Percentiles rank a stretch among this genome's conserved stretches.
Conservation (phyloP, 2,329 filamentous ascomycete genomes). For the Elsinoe ampelina region DNA sequence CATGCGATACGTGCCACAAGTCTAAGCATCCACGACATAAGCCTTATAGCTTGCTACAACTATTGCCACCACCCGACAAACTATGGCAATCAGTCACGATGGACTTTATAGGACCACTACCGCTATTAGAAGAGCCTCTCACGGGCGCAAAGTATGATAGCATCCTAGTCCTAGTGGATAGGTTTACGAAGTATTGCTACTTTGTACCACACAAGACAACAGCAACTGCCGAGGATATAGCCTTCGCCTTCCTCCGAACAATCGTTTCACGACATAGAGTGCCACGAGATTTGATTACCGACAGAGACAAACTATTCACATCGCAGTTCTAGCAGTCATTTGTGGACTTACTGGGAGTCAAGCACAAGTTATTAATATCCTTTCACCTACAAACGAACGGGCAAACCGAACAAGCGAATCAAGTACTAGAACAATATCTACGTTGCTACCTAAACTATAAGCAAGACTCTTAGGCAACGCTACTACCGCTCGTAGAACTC, state of each 20-base stretch:
- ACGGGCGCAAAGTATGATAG: constrained; percentile 1
- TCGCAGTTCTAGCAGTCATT: constrained; percentile 14
- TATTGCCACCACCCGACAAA: not conserved
- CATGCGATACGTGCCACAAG: not conserved
- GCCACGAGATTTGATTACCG: too few species aligned
- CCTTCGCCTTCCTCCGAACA: too few species aligned
- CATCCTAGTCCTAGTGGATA: not conserved
- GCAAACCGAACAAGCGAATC: constrained; percentile 15
- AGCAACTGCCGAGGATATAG: too few species aligned
- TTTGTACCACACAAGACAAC: too few species aligned
- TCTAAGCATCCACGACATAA: not conserved
- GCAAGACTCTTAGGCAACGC: constrained; percentile 9
- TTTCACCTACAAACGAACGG: constrained; percentile 17
- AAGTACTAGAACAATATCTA: constrained; percentile 17
- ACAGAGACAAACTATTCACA: constrained; percentile 15
- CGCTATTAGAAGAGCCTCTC: not conserved
- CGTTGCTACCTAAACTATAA: too few species aligned
- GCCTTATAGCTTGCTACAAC: not conserved
- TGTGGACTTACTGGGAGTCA: constrained; percentile 4
- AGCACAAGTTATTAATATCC: constrained; percentile 14
- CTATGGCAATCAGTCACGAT: constrained; percentile 1
- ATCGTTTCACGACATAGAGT: too few species aligned
- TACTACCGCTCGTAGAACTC: constrained; percentile 7
- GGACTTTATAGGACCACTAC: not conserved
- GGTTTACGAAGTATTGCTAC: too few species aligned